Evolutionary conservation across 495 filamentous ascomycete species (phyloP), one percentile per base, ranked within the genome.

Genomic region (Parachaetomium inaequale): DNA sequence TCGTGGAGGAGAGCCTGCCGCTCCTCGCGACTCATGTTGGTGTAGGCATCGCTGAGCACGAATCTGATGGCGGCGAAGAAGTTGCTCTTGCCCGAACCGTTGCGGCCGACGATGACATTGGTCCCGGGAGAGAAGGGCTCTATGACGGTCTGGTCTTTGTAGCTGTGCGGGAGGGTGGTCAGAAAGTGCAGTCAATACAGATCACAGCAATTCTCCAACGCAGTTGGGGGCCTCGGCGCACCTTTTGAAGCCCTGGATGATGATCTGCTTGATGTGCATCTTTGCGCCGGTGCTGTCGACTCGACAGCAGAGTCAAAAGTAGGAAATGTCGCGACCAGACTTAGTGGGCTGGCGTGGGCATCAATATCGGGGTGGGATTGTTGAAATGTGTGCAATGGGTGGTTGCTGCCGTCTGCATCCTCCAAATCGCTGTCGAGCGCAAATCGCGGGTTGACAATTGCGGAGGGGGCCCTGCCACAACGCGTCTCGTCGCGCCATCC

Each of bases 231-330:
- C 45, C 60, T 57, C 57, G 55, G 51, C 78, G 59, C 75, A 96
- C 93, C 93, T 96, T 79, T 98, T 98, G 80, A 99, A 99, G 83
- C 94, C 94, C 71, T 99, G 94, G 70, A 99, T 98, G 76, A 97
- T 99, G 72, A 99, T 96, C 81, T 99, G 94, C 76, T 98, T 98
- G 84, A 99, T 97, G 79, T 95, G 92, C 92, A 98, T 96, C 73
- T 76, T 85, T 78, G 70, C 69, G 62, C 57, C 64, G 58, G 63
- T 32, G 69, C 68, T 67, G 70, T 66, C 71, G 54, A 58, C 62
- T 65, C 62, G 71, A 73, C 71, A 70, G 68, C 69, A 38, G 63
- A 67, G 61, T 66, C 36, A 49, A 52, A 56, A 58, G 23, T 40
- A 21, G 40, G 34, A 36, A 58, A 43, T 56, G 28, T 47, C 15